phyloP scores from a whole-genome alignment of 2,329 filamentous ascomycete species.

The Pseudohalonectria lignicola region DNA sequence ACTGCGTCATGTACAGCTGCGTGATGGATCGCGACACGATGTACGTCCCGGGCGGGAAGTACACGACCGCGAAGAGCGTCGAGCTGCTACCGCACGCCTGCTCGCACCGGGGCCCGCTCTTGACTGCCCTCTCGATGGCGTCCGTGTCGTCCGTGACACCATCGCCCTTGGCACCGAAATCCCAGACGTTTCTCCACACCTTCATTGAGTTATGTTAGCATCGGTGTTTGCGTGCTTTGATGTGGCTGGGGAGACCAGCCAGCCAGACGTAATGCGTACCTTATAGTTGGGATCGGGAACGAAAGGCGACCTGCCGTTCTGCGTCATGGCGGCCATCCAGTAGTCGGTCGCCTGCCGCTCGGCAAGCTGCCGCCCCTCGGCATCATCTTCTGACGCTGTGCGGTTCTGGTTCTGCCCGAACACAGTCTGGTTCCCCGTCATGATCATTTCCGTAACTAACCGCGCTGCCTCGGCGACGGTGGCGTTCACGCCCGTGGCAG shows the following conservation, averaged over 20 bases:
- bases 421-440: no score
- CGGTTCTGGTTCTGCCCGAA: not conserved
- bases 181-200: not conserved
- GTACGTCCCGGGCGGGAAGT: not conserved
- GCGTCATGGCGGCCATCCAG: conserved; percentile 32
- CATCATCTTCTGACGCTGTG: no score
- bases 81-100: not conserved
- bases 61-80: not conserved
- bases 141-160: conserved; percentile 62
- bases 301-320: conserved; percentile 36
- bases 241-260: no score
- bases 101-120: conserved; percentile 13
- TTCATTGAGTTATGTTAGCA: no score
- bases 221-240: no score
- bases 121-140: conserved; percentile 54
- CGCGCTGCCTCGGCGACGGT: not conserved
- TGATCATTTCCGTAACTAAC: not conserved
- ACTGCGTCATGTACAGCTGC: not conserved
- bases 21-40: not conserved
- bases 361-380: not conserved
- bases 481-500: not conserved
- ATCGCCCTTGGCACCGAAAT: conserved; percentile 57
- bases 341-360: conserved; percentile 7
- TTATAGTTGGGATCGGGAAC: conserved; percentile 24
- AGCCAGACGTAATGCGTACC: no score